These are phyloP conservation scores for Trichosporon asahii DNA, from an alignment of 1,284 basidiomycete genomes.

Conservation along the genomic window DNA sequence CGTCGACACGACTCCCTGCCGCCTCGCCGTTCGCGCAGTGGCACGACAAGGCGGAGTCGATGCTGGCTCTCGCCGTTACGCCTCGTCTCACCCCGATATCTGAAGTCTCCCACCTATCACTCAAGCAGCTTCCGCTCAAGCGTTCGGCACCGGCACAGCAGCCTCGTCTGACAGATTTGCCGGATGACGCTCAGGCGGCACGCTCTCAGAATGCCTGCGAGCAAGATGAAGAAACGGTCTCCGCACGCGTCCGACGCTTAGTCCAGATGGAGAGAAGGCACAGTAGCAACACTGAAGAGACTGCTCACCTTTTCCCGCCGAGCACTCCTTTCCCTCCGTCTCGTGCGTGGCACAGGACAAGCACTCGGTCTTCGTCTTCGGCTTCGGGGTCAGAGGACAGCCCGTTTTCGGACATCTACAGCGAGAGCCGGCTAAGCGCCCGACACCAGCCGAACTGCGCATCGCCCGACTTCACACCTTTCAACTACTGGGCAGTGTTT, in stretches of 20 bases:
- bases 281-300: background rate
- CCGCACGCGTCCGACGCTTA: background rate
- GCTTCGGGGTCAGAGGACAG: background rate
- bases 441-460: background rate
- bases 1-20: background rate
- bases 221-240: background rate
- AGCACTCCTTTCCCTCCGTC: no score
- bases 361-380: background rate
- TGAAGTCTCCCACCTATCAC: background rate
- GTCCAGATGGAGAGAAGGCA: background rate
- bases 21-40: background rate
- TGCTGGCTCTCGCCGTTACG: background rate
- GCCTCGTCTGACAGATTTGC: background rate
- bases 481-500: constrained; percentile 16
- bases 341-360: no score
- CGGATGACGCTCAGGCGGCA: background rate
- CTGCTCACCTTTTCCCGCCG: background rate
- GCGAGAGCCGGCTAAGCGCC: background rate
- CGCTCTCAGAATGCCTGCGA: background rate
- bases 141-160: background rate
- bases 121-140: background rate
- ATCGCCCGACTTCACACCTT: constrained; percentile 20
- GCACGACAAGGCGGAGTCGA: background rate
- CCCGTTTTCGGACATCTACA: background rate
- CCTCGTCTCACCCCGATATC: background rate